These are phyloP conservation scores for Tuber aestivum DNA, from an alignment of 495 filamentous ascomycete species.

Conservation along the genomic window DNA sequence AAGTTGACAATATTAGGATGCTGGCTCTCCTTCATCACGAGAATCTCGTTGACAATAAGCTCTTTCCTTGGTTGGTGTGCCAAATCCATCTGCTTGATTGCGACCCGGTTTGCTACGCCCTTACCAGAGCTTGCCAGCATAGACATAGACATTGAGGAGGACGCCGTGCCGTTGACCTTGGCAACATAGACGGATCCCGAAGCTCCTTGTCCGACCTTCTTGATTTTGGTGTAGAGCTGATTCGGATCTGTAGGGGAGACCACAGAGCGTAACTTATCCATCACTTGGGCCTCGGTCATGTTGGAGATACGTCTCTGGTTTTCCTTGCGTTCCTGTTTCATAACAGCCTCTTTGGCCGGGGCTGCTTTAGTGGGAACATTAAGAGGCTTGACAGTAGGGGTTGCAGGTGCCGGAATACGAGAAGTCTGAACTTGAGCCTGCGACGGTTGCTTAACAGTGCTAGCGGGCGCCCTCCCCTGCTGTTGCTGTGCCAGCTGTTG, in stretches of 20 bases:
- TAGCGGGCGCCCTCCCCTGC: conserved; percentile 15
- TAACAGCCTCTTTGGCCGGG: conserved; percentile 44
- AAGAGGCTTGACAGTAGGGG: conserved; percentile 73
- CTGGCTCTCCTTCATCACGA: conserved; percentile 98
- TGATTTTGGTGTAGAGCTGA: conserved; percentile 91
- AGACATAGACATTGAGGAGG: conserved; percentile 40
- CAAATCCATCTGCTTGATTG: conserved; percentile 99
- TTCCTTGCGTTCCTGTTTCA: conserved; percentile 62
- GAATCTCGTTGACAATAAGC: conserved; percentile 97
- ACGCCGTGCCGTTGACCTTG: conserved; percentile 60
- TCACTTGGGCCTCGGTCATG: conserved; percentile 94
- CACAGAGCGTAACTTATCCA: conserved; percentile 85
- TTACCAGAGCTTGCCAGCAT: conserved; percentile 35
- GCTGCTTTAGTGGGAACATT: conserved; percentile 79
- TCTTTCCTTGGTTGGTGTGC: conserved; percentile 96
- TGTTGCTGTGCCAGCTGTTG: background rate
- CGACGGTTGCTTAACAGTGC: conserved; percentile 23
- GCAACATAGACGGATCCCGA: conserved; percentile 98
- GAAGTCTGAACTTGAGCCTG: conserved; percentile 37
- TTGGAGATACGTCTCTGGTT: conserved; percentile 89
- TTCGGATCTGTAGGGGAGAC: conserved; percentile 90
- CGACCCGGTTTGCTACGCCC: conserved; percentile 60
- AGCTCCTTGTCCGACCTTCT: conserved; percentile 97
- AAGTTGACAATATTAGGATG: conserved; percentile 95
- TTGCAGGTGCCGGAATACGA: conserved; percentile 52